phyloP scores from a whole-genome alignment of 805 yeast species.

The Myxozyma lipomycoides region DNA sequence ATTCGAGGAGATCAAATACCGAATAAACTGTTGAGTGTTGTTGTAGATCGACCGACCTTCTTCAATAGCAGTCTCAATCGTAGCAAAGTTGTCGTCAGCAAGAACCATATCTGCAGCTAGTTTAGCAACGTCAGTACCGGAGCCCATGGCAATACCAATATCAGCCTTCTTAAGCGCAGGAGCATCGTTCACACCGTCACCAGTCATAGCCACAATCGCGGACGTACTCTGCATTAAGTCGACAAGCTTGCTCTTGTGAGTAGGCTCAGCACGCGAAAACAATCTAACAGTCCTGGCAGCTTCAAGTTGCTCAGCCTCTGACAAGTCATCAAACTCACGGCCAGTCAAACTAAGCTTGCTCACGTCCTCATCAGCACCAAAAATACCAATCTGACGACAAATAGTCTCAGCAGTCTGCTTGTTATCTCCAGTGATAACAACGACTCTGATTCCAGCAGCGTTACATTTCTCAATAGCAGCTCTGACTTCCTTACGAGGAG shows the following conservation, averaged over 20 bases:
- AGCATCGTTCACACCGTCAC: conserved; percentile 64
- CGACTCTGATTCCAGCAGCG: conserved; percentile 48
- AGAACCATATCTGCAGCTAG: conserved; percentile 56
- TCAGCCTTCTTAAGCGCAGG: conserved; percentile 61
- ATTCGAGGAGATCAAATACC: conserved; percentile 49
- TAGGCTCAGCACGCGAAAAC: conserved; percentile 57
- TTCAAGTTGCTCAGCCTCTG: conserved; percentile 40
- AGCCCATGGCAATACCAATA: conserved; percentile 62
- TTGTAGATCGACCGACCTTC: conserved; percentile 51
- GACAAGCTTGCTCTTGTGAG: conserved; percentile 51
- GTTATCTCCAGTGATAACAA: conserved; percentile 50
- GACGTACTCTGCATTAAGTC: conserved; percentile 46
- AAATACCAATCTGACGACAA: conserved; percentile 47
- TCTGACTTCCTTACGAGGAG: conserved; percentile 47
- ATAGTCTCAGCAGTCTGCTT: conserved; percentile 48
- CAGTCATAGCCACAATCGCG: conserved; percentile 60
- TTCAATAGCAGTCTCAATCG: conserved; percentile 53
- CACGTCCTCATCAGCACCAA: conserved; percentile 35
- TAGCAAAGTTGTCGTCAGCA: conserved; percentile 54
- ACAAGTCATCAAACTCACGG: conserved; percentile 38
- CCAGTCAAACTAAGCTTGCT: conserved; percentile 43
- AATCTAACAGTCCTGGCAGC: conserved; percentile 47
- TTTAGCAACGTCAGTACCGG: conserved; percentile 60
- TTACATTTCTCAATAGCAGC: conserved; percentile 43
- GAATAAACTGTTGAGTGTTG: conserved; percentile 43